These are phyloP conservation scores for Aspergillus bombycis DNA, from an alignment of 2,329 filamentous ascomycete species.

Conservation along the genomic window DNA sequence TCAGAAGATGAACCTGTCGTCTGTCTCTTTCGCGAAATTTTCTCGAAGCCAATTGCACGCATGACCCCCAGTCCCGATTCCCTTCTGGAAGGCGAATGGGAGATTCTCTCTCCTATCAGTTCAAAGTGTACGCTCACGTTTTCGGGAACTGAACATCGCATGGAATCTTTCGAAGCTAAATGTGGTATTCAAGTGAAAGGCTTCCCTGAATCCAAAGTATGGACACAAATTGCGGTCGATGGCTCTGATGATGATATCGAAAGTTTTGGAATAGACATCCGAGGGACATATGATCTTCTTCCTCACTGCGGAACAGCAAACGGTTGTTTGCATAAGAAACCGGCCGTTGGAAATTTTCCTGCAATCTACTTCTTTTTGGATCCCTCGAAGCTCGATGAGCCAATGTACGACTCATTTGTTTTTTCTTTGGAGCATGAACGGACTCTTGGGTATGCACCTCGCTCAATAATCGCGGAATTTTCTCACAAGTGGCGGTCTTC, in stretches of 20 bases:
- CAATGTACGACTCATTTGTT: slow-evolving; percentile 57
- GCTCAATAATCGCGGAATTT: slow-evolving; percentile 52
- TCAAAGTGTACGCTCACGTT: slow-evolving; percentile 40
- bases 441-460: slow-evolving; percentile 50
- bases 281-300: slow-evolving; percentile 56
- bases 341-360: slow-evolving; percentile 12
- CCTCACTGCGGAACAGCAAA: slow-evolving; percentile 62
- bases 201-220: slow-evolving; percentile 48
- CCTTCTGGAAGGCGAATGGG: slow-evolving; percentile 48
- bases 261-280: slow-evolving; percentile 43
- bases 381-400: slow-evolving; percentile 52
- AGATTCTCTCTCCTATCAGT: slow-evolving; percentile 47
- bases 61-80: slow-evolving; percentile 41
- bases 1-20: slow-evolving; percentile 40
- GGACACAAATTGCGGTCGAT: slow-evolving; percentile 46
- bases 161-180: slow-evolving; percentile 43
- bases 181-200: slow-evolving; percentile 44
- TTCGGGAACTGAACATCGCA: slow-evolving; percentile 33
- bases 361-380: slow-evolving; percentile 63
- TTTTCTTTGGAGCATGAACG: slow-evolving; percentile 56
- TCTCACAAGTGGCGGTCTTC: slow-evolving; percentile 49
- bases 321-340: slow-evolving; percentile 57
- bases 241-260: slow-evolving; percentile 31
- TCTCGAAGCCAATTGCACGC: slow-evolving; percentile 52
- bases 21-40: slow-evolving; percentile 45